These are phyloP conservation scores for Flaveria floridana DNA, from an alignment of 140 eudicot genomes.

Conservation along the genomic window DNA sequence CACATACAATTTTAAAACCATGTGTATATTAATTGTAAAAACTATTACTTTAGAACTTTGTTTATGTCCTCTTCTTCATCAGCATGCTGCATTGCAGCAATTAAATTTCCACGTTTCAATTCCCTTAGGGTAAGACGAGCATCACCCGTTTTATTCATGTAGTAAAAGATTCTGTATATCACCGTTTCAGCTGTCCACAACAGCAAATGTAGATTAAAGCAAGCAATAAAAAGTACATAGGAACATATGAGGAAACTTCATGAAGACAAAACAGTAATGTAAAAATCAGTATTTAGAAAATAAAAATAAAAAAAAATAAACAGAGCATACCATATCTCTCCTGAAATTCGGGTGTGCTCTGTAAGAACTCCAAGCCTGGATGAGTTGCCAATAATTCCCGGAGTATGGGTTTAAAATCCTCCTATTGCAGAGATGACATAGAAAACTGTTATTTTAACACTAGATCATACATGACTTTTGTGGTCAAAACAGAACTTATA, in stretches of 20 bases:
- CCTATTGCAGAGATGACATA: constrained; percentile 45
- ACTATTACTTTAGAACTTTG: constrained; percentile 76
- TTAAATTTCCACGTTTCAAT: constrained; percentile 76
- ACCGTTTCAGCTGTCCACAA: constrained; percentile 88
- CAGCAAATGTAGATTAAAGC: constrained; percentile 8
- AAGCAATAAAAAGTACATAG: neutral
- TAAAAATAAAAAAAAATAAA: neutral
- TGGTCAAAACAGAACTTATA: constrained; percentile 16
- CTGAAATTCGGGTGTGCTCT: constrained; percentile 92
- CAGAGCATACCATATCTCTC: constrained; percentile 78
- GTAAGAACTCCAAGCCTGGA: constrained; percentile 96
- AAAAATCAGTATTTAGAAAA: neutral
- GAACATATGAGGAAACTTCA: neutral
- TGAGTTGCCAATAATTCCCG: constrained; percentile 92
- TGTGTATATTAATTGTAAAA: too few relatives aligned
- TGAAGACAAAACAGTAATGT: neutral
- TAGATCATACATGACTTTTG: constrained; percentile 2
- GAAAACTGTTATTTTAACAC: neutral
- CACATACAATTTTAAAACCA: neutral
- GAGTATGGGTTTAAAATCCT: constrained; percentile 88
- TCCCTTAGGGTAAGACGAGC: constrained; percentile 89
- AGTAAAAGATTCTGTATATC: constrained; percentile 93
- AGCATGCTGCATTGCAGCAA: constrained; percentile 94
- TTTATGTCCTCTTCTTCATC: constrained; percentile 99
- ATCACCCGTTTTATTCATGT: constrained; percentile 80